Base-by-base conservation (phyloP, 2,329 filamentous ascomycete genomes). In the Colletotrichum cuscutae region DNA sequence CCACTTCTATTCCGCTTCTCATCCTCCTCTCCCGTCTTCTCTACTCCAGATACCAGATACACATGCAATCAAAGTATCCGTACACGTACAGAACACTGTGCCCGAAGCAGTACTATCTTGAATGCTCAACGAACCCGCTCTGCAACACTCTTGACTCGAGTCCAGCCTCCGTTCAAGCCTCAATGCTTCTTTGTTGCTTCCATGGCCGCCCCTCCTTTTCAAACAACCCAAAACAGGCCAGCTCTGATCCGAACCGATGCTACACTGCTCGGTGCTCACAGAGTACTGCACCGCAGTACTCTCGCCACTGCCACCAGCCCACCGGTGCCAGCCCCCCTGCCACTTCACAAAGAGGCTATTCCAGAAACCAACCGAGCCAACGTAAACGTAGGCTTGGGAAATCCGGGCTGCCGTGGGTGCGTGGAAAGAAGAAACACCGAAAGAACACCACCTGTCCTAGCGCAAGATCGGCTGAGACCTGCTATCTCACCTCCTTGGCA, bases 391-490 rank as follows among this genome's bases (percentile, higher is more conserved):
- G 19, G 22, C 30, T 53, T 26, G 49, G 28, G 28, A 37, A 32
- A 58, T 58, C 54, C 28, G 13, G 26, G 26, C 42, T 52, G 11
- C 26, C 42, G 37, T 30, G 26, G 15, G 28, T 57, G 49, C n/a
- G 22, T 49, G 37, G 26, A 19, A 56, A 46, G 56, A 71, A 52
- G 32, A 62, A 32, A 35, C 62, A 49, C 52, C 28, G 3, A 15
- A 69, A 53, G 32, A 42, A 35, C 46, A 30, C 56, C 58, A 24
- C n/a, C 35, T 15, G 72, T 73, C 75, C 75, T 78, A 76, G 76
- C 77, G 77, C 69, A 8, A 72, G 73, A 76, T 76, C 74, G 76
- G 76, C 75, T 76, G 76, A 78, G 77, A 77, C 77, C 75, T 78
- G 76, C 77, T 75, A 78, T 77, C 74, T 71, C 60, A 35, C 5